Base-by-base conservation (phyloP, 441 rosid species). In the Erodium trifolium region DNA sequence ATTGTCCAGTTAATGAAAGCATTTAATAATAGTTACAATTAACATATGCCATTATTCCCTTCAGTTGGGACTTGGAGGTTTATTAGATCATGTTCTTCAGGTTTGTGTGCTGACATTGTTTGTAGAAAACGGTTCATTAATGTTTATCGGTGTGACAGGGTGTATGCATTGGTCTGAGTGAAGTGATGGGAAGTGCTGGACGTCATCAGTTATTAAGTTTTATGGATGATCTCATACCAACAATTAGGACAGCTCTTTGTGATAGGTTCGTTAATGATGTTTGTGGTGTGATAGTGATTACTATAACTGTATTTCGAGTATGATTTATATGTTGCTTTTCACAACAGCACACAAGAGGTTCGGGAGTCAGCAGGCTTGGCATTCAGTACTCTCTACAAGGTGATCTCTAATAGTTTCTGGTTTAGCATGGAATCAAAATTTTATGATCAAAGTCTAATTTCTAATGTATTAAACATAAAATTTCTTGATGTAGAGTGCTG, bases 131-230 rank as follows among this genome's bases (percentile, higher is more conserved):
- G 45, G 45, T 8, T 41, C 10, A 16, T 34, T 17, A n/a, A 3
- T 45, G 27, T 66, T 59, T 57, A 34, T 7, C 34, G 29, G 41
- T 71, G 67, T 80, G 68, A 68, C 76, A 93, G 99, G 99, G 99
- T 68, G 98, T 96, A 14, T 96, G 99, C 88, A 88, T 85, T 82
- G 99, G 99, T 73, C 80, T 93, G 83, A 96, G 96, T 85, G 98
- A 96, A 83, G 98, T 96, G 77, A 96, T 96, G 99, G 97, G 88
- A 68, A 82, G 99, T 86, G 99, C 99, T 78, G 98, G 93, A 68
- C 91, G 77, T 83, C 91, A 88, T 82, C 99, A 96, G 79, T 80
- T 96, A 73, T 78, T 93, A 76, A 88, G 86, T 85, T 96, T 88
- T 83, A 91, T 93, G 97, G 96, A 93, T 70, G 88, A 93, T 73